Conservation (phyloP, 257 asterid species). For the Fraxinus quadrangulata region DNA sequence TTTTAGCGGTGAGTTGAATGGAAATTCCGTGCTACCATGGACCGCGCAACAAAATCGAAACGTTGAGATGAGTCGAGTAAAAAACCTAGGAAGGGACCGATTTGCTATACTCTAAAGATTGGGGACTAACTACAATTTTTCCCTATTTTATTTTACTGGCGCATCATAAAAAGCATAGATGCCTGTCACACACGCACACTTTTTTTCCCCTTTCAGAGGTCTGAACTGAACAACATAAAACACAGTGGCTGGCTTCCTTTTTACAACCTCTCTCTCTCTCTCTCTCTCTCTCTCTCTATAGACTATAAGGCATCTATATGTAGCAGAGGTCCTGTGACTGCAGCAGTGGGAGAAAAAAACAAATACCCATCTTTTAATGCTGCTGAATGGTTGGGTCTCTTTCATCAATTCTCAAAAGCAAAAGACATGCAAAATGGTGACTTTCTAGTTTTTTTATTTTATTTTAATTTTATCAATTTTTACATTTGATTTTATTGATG, state of each 20-base stretch:
- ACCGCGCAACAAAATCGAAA: neutral
- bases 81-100: neutral
- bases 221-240: slow-evolving; percentile 26
- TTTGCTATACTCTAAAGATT: neutral
- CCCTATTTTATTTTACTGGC: neutral
- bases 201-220: slow-evolving; percentile 27
- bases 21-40: neutral
- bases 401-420: slow-evolving; percentile 28
- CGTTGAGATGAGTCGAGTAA: neutral
- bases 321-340: slow-evolving; percentile 26
- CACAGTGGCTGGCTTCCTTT: slow-evolving; percentile 20
- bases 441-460: neutral
- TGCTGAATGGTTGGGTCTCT: slow-evolving; percentile 29
- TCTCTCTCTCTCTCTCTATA: neutral
- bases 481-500: slow-evolving; percentile 3
- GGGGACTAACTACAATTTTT: neutral
- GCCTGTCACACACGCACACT: slow-evolving; percentile 7
- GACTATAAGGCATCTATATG: neutral
- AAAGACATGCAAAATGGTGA: slow-evolving; percentile 18
- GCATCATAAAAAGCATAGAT: slow-evolving; percentile 23
- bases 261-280: slow-evolving; percentile 13
- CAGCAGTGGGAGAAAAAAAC: slow-evolving; percentile 28
- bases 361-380: slow-evolving; percentile 30
- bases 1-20: neutral
- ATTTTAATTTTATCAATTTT: neutral